A percentile compares a stretch with the other conserved stretches of the same genome.
Conservation (phyloP, 441 rosid species). For the Croton laevigatus region DNA sequence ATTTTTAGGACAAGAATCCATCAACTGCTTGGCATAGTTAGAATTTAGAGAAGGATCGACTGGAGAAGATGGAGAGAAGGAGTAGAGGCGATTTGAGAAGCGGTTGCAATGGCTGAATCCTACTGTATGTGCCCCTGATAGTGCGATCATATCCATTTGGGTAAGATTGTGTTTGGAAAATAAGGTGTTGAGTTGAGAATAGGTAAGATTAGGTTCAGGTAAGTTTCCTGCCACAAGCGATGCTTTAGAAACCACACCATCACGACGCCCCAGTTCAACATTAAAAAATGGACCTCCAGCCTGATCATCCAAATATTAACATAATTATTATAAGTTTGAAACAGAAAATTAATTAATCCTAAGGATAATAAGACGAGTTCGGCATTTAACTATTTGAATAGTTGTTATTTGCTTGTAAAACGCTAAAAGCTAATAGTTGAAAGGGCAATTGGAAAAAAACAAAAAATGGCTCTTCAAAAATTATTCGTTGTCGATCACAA, state of each 20-base stretch:
- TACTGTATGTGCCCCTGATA: constrained; percentile 83
- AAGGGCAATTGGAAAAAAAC: too few species aligned
- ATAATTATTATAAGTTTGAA: too few species aligned
- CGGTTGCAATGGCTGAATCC: constrained; percentile 84
- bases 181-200: constrained; percentile 39
- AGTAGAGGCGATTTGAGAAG: constrained; percentile 58
- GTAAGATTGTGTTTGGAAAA: constrained; percentile 54
- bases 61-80: constrained; percentile 47
- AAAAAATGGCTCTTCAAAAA: too few species aligned
- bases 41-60: constrained; percentile 68
- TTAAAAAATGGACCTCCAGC: constrained; percentile 70
- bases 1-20: constrained; percentile 43
- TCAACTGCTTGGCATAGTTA: constrained; percentile 48
- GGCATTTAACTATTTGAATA: too few species aligned
- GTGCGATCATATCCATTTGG: constrained; percentile 77
- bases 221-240: constrained; percentile 60
- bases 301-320: constrained; percentile 28
- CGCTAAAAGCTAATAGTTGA: too few species aligned
- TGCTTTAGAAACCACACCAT: constrained; percentile 55
- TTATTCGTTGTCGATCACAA: too few species aligned
- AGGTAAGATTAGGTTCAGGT: constrained; percentile 57
- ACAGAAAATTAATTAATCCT: too few species aligned
- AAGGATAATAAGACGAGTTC: too few species aligned
- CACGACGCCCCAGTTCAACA: constrained; percentile 77
- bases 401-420: too few species aligned